Conservation (phyloP, 108 stramenopile species). For the Pseudonitzschia pungens region DNA sequence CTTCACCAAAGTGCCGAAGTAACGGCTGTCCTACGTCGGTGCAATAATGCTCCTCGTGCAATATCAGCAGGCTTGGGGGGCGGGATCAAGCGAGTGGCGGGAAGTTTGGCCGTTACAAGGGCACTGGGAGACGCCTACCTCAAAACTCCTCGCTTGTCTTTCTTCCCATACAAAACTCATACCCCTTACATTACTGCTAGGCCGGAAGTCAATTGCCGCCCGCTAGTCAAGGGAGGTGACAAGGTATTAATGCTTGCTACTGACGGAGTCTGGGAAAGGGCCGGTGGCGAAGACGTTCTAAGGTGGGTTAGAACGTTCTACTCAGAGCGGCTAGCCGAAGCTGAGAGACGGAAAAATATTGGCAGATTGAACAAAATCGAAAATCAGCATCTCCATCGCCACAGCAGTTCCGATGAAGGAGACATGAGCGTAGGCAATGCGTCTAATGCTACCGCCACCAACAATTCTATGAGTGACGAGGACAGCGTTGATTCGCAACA, state of each 20-base stretch:
- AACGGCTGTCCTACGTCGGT: conserved; percentile 71
- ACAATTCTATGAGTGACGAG: conserved; percentile 21
- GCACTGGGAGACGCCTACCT: conserved; percentile 87
- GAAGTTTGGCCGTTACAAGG: conserved; percentile 79
- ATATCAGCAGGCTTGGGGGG: conserved; percentile 75
- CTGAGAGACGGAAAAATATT: conserved; percentile 40
- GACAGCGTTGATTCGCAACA: conserved; percentile 32
- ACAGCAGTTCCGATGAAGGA: conserved; percentile 28
- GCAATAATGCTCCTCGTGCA: conserved; percentile 80
- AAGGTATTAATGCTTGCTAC: conserved; percentile 78
- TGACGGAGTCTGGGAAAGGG: conserved; percentile 88
- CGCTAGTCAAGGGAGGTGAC: conserved; percentile 65
- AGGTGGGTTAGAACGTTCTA: conserved; percentile 76
- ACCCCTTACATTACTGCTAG: conserved; percentile 84
- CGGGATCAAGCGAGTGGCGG: conserved; percentile 87
- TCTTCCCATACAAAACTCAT: conserved; percentile 78
- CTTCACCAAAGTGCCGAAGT: conserved; percentile 59
- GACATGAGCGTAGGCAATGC: conserved; percentile 10
- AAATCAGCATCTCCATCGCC: conserved; percentile 13
- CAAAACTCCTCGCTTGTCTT: conserved; percentile 78
- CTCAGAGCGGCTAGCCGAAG: conserved; percentile 61
- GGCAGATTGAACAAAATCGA: conserved; percentile 23
- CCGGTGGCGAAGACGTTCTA: conserved; percentile 67
- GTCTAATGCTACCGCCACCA: neutral
- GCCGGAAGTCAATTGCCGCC: conserved; percentile 83